Conservation (phyloP, 1,139 yeast species). For the Candida buenavistaensis region DNA sequence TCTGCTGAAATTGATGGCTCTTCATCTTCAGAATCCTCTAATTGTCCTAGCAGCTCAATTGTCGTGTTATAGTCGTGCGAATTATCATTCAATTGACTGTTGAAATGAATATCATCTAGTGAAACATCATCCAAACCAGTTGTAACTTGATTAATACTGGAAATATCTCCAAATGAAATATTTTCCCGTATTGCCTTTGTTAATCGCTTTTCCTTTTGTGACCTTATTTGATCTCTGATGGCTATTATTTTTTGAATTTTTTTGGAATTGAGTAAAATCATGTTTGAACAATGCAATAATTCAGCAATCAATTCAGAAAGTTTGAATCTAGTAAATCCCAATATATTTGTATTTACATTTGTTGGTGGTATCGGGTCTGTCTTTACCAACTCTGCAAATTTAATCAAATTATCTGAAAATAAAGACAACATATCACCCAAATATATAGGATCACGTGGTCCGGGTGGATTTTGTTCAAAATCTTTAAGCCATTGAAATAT, state of each 20-base stretch:
- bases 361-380: constrained; percentile 27
- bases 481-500: constrained; percentile 51
- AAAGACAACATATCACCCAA: constrained; percentile 45
- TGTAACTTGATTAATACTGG: constrained; percentile 27
- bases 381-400: constrained; percentile 31
- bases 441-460: constrained; percentile 46
- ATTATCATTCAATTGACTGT: constrained; percentile 9
- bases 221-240: constrained; percentile 38
- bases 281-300: constrained; percentile 48
- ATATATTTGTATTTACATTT: constrained; percentile 17
- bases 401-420: constrained; percentile 39
- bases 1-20: constrained; percentile 49
- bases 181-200: constrained; percentile 36
- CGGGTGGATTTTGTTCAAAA: constrained; percentile 50
- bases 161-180: constrained; percentile 16
- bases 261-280: constrained; percentile 46
- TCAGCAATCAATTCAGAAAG: constrained; percentile 48
- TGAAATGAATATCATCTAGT: constrained; percentile 31
- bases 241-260: constrained; percentile 36
- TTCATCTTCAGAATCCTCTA: constrained; percentile 46
- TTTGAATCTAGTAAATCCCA: constrained; percentile 47
- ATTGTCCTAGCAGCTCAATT: constrained; percentile 22
- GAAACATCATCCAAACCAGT: constrained; percentile 42
- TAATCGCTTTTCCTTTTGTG: constrained; percentile 31
- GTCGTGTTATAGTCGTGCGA: constrained; percentile 14